Percentiles rank a stretch among this genome's conserved stretches.
phyloP scores from a whole-genome alignment of 768 basidiomycete species.

The Amyloporia xantha region DNA sequence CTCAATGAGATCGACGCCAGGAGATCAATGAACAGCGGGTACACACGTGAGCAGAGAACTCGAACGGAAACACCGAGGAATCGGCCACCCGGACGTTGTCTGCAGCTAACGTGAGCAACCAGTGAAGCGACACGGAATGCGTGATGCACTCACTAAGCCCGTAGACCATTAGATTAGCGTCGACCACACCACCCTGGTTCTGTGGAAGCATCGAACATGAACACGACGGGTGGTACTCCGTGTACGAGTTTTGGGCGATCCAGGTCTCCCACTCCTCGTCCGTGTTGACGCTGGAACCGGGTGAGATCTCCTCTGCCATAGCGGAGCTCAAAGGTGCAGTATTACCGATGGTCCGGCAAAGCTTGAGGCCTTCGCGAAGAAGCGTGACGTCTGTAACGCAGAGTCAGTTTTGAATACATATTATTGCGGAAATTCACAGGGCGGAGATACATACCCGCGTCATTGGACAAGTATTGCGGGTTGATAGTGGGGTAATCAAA shows the following conservation, averaged over 20 bases:
- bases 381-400: conserved; percentile 32
- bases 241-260: conserved; percentile 36
- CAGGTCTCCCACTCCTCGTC: conserved; percentile 54
- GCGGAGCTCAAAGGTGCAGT: conserved; percentile 43
- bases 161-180: conserved; percentile 48
- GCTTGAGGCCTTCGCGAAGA: conserved; percentile 54
- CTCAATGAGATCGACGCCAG: neutral
- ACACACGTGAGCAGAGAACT: conserved; percentile 42
- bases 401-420: neutral
- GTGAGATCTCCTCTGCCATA: conserved; percentile 41
- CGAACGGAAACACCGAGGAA: conserved; percentile 50
- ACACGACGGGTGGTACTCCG: conserved; percentile 56
- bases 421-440: neutral
- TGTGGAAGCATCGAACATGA: conserved; percentile 54
- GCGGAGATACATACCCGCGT: conserved; percentile 35
- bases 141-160: conserved; percentile 31
- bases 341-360: conserved; percentile 48
- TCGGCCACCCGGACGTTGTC: conserved; percentile 55
- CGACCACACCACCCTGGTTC: conserved; percentile 50
- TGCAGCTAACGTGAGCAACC: conserved; percentile 4
- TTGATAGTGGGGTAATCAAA: conserved; percentile 60
- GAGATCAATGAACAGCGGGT: neutral
- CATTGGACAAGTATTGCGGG: conserved; percentile 56
- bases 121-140: neutral
- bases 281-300: conserved; percentile 42